Conservation (phyloP, 1,139 yeast species). For the Kodamaea suecica region DNA sequence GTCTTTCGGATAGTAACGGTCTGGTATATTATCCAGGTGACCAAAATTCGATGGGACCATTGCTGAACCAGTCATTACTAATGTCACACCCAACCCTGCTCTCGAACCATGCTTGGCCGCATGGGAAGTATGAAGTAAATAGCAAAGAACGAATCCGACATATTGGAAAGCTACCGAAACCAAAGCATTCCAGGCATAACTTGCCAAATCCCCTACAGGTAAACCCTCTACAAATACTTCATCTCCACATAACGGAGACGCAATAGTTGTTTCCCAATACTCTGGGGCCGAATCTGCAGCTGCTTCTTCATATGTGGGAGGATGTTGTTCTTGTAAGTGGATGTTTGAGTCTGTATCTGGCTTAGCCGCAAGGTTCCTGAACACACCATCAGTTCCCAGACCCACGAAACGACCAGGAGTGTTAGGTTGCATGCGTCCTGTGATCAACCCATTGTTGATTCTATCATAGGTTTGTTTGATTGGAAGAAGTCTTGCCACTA, state of each 20-base stretch:
- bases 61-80: conserved; percentile 72
- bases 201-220: conserved; percentile 91
- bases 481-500: conserved; percentile 36
- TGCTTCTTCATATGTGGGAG: conserved; percentile 96
- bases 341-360: conserved; percentile 54
- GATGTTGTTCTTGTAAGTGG: conserved; percentile 46
- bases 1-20: conserved; percentile 49
- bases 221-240: conserved; percentile 93
- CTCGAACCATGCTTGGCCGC: conserved; percentile 97
- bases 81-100: conserved; percentile 86
- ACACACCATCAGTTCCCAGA: conserved; percentile 82
- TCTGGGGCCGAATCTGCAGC: conserved; percentile 95
- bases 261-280: conserved; percentile 90
- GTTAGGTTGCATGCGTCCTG: conserved; percentile 47
- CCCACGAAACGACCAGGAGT: conserved; percentile 48
- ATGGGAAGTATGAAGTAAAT: conserved; percentile 89
- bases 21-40: conserved; percentile 33
- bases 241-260: conserved; percentile 79
- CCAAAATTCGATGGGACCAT: conserved; percentile 63
- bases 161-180: conserved; percentile 90
- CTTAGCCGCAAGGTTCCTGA: conserved; percentile 85
- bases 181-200: conserved; percentile 84
- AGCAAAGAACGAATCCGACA: conserved; percentile 88
- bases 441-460: conserved; percentile 40
- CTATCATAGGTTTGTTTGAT: conserved; percentile 45